phyloP scores from a whole-genome alignment of 2,329 filamentous ascomycete species.

The Fusarium algeriense region DNA sequence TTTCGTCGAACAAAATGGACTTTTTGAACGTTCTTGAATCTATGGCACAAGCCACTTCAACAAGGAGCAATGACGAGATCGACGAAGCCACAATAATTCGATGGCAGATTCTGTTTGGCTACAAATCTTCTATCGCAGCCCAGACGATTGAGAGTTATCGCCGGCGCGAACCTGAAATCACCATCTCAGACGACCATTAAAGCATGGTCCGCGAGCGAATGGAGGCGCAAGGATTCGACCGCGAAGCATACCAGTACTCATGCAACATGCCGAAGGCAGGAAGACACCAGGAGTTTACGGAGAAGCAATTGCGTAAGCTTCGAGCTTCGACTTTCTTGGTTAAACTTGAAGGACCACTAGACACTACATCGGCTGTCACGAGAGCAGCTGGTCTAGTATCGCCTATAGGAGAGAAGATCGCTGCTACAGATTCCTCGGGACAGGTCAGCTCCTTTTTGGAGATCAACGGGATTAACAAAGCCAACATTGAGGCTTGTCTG shows the following conservation, averaged over 20 bases:
- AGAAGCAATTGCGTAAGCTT: background rate
- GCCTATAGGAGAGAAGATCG: background rate
- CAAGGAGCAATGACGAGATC: background rate
- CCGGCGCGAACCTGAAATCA: accelerated
- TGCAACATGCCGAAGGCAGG: background rate
- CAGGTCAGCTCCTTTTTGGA: background rate
- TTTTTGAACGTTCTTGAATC: background rate
- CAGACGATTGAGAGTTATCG: background rate
- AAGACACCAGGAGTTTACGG: background rate
- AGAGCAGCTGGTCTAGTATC: background rate
- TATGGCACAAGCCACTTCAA: background rate
- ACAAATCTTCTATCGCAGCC: background rate
- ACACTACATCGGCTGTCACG: background rate
- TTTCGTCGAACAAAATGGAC: background rate
- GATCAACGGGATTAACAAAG: background rate
- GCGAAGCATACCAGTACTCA: slow-evolving; percentile 12
- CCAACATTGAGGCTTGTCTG: background rate
- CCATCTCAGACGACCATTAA: background rate
- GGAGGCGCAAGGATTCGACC: background rate
- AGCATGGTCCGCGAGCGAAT: background rate
- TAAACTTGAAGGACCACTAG: background rate
- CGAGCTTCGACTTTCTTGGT: background rate
- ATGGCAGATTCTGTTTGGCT: slow-evolving; percentile 9
- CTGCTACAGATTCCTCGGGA: background rate
- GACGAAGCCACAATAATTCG: background rate